Evolutionary conservation across 2,329 filamentous ascomycete genomes (phyloP).

Genomic region (Gnomoniopsis smithogilvyi): DNA sequence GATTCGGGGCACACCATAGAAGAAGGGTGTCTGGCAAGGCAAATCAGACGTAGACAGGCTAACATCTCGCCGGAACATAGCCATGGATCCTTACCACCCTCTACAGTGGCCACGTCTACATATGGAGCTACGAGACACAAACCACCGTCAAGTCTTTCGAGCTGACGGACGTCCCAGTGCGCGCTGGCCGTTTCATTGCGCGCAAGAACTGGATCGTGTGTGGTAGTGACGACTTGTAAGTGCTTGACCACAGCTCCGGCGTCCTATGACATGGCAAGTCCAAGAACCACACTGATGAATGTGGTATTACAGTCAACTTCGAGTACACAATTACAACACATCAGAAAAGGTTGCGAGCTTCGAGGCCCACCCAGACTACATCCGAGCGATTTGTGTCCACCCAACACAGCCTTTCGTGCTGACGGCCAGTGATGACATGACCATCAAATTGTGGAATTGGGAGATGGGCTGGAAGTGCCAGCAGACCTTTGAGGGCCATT

Average conservation of each 20-base stretch:
- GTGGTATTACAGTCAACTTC: slow-evolving; percentile 66
- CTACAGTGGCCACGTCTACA: slow-evolving; percentile 83
- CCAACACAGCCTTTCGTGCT: slow-evolving; percentile 93
- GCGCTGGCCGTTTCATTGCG: slow-evolving; percentile 92
- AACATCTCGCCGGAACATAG: neutral
- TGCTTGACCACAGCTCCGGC: slow-evolving; percentile 31
- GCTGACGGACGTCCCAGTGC: slow-evolving; percentile 95
- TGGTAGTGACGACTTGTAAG: slow-evolving; percentile 80
- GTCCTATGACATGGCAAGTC: slow-evolving; percentile 3
- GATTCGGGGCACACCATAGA: neutral
- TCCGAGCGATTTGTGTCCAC: slow-evolving; percentile 93
- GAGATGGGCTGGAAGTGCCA: slow-evolving; percentile 93
- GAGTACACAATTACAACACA: slow-evolving; percentile 99
- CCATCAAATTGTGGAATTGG: slow-evolving; percentile 98
- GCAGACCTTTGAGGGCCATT: slow-evolving; percentile 78
- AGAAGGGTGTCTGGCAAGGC: neutral
- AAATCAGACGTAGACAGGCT: neutral
- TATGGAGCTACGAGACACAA: slow-evolving; percentile 97
- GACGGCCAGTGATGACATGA: slow-evolving; percentile 97
- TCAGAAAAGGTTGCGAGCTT: slow-evolving; percentile 97
- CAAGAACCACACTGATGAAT: neutral
- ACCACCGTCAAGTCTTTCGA: slow-evolving; percentile 99
- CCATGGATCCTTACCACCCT: slow-evolving; percentile 20
- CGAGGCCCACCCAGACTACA: slow-evolving; percentile 97
- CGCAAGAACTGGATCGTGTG: slow-evolving; percentile 99